Evolutionary conservation across 768 basidiomycete genomes (phyloP), one percentile per base, ranked within the genome.

Genomic region (Rickenella mellea): DNA sequence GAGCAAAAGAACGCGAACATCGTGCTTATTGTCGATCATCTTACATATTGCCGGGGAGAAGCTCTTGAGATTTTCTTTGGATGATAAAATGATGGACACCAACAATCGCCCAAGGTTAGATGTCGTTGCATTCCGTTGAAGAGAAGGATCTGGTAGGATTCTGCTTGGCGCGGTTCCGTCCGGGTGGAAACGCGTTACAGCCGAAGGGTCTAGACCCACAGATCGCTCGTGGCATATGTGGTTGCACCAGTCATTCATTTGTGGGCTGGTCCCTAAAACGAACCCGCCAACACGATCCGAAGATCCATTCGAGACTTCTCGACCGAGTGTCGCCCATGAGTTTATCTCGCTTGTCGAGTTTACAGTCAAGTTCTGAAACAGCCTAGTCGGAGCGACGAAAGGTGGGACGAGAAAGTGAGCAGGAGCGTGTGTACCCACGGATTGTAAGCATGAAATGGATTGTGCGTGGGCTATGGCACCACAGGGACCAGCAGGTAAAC

Each of bases 341-440:
- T 52, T 48, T 9, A 43, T 38, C n/a, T 36, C 41, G n/a, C 40
- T 11, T 4, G 42, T 42, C 20, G 33, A 25, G 14, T 28, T 56
- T 48, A 35, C 56, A 29, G 19, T 40, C 29, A 25, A 56, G 11
- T 59, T 59, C 58, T 51, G 58, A 35, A 55, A 47, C 25, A 49
- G 52, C 15, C 54, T 40, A 1, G 58, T 45, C 8, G 71, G 71
- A 24, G 73, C 48, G 5, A 79, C 61, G 46, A 84, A 76, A 2
- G 83, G 83, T 12, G 83, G 83, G 2, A 74, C 2, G 85, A 61
- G 55, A 72, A 76, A 3, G 61, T n/a, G n/a, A n/a, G n/a, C n/a
- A n/a, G n/a, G n/a, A n/a, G n/a, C n/a, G n/a, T n/a, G n/a, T n/a
- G n/a, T n/a, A n/a, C n/a, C n/a, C n/a, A n/a, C n/a, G n/a, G n/a